Evolutionary conservation across 2,329 filamentous ascomycete genomes (phyloP).

Genomic region (Fusarium armeniacum): DNA sequence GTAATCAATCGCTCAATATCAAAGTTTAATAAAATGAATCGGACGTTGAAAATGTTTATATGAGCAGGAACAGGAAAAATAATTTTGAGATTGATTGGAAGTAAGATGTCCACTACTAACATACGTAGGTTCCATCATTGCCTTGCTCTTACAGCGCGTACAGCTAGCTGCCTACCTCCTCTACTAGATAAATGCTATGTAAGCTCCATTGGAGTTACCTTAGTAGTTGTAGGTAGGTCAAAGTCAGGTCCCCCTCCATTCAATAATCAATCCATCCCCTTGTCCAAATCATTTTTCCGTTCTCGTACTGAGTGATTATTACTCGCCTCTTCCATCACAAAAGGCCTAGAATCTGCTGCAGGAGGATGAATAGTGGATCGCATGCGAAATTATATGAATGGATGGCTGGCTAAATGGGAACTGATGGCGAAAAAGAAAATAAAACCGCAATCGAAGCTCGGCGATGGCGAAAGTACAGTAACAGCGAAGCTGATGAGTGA

Average conservation of each 20-base stretch:
- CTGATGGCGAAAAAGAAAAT: conserved; percentile 31
- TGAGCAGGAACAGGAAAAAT: background rate
- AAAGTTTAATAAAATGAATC: background rate
- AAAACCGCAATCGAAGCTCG: conserved; percentile 18
- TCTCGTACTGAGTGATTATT: conserved; percentile 21
- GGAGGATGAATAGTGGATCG: conserved; percentile 36
- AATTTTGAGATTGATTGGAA: background rate
- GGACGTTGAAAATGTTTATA: background rate
- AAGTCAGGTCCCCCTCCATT: conserved; percentile 2
- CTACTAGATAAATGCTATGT: background rate
- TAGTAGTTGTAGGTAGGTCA: background rate
- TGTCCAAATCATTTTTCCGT: conserved; percentile 25
- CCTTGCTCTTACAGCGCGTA: background rate
- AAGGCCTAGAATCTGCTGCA: conserved; percentile 26
- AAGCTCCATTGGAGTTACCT: background rate
- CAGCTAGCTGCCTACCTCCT: background rate
- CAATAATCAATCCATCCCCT: background rate
- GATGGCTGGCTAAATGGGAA: conserved; percentile 2
- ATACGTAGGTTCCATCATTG: background rate
- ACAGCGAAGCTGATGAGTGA: conserved; percentile 25
- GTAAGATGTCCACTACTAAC: background rate
- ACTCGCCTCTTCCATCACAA: conserved; percentile 28
- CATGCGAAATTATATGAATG: conserved; percentile 17
- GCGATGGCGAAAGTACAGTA: conserved; percentile 26
- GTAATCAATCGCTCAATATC: background rate